Percentiles rank a stretch among this genome's conserved stretches.
Conservation (phyloP, 1,284 basidiomycete species). For the Ceratobasidium theobromae region DNA sequence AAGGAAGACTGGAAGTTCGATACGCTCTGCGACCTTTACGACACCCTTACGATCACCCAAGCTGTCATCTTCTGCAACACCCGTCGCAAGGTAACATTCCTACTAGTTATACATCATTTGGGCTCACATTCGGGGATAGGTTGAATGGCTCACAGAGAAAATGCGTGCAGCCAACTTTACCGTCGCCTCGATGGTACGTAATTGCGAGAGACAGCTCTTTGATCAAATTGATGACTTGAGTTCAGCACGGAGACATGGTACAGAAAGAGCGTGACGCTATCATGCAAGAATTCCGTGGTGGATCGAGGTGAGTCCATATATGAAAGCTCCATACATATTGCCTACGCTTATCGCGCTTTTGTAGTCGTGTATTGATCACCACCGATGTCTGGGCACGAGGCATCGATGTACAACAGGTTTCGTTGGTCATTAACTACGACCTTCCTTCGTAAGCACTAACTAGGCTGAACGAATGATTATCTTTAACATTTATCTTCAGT, state of each 20-base stretch:
- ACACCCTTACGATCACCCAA: conserved; percentile 98
- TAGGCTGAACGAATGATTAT: conserved; percentile 1
- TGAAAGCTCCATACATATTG: not conserved
- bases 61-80: conserved; percentile 99
- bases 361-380: conserved; percentile 88
- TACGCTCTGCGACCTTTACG: conserved; percentile 96
- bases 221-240: conserved; percentile 24
- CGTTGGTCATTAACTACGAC: conserved; percentile 97
- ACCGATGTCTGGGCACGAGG: conserved; percentile 99
- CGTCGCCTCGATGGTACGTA: conserved; percentile 76
- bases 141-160: conserved; percentile 99
- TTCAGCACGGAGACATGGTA: conserved; percentile 91
- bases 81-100: conserved; percentile 75
- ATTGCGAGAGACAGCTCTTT: not conserved
- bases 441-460: conserved; percentile 72
- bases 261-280: conserved; percentile 99
- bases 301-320: conserved; percentile 72
- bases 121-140: conserved; percentile 49
- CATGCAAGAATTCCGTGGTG: conserved; percentile 97
- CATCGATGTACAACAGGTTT: conserved; percentile 98
- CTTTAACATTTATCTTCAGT: too few relatives aligned
- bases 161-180: conserved; percentile 97
- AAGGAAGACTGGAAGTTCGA: conserved; percentile 99
- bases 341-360: conserved; percentile 20
- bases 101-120: conserved; percentile 3